phyloP scores from a whole-genome alignment of 192 early-diverging fungal genomes.

The Coemansia sp. region DNA sequence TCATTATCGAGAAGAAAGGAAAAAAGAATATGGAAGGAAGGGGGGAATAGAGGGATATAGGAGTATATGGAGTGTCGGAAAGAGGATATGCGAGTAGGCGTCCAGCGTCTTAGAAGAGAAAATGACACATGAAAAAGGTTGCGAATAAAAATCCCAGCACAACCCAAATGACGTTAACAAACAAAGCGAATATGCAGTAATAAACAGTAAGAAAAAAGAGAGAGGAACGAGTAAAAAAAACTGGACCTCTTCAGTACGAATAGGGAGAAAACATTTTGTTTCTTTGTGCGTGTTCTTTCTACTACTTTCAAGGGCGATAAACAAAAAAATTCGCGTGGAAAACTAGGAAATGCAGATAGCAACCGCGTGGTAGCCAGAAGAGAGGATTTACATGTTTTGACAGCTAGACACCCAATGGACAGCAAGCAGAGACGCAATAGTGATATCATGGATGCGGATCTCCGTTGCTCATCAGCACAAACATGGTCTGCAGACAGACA shows the following conservation, averaged over 20 bases:
- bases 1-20: too few species aligned
- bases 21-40: not conserved
- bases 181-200: conserved; percentile 2
- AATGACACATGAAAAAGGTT: not conserved
- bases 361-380: not conserved
- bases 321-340: not conserved
- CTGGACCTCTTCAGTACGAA: too few species aligned
- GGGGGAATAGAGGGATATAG: not conserved
- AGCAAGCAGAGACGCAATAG: not conserved
- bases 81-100: not conserved
- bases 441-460: not conserved
- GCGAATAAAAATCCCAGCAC: conserved; percentile 3
- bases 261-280: not conserved
- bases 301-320: not conserved
- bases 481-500: not conserved
- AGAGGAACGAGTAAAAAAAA: not conserved
- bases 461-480: not conserved
- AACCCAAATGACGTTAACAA: conserved; percentile 1
- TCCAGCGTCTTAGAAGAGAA: conserved; percentile 7
- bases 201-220: not conserved
- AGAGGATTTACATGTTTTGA: not conserved
- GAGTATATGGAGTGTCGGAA: not conserved
- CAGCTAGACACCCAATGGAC: not conserved
- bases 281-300: not conserved
- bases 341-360: not conserved